Evolutionary conservation across 805 yeast species (phyloP), one percentile per base, ranked within the genome.

Genomic region (Pichia rugopelliculosa): DNA sequence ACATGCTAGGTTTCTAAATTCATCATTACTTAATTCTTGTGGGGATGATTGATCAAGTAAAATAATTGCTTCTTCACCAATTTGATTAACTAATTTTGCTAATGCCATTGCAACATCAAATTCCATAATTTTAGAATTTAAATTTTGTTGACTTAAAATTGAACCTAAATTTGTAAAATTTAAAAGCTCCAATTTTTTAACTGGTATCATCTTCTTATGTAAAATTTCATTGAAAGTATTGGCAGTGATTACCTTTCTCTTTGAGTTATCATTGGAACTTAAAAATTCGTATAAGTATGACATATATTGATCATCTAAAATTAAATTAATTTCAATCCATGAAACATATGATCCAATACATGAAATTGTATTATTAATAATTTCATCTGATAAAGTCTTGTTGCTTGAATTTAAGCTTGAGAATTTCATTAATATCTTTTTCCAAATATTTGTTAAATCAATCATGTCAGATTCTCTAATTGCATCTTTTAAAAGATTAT

Each of bases 251-350:
- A 76, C 70, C 49, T 82, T 76, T 44, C 78, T 76, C 21, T 64
- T 66, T 46, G 72, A 73, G 36, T 50, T 47, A 10, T 58, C 52
- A 8, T 53, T 46, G 13, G 49, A 47, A 12, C 57, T 58, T 53
- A 88, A 70, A 58, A 75, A 82, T 49, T 74, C 76, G 58, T 79
- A 82, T 41, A 88, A 74, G 34, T 76, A 60, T 24, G 71, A 65
- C 56, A 87, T 68, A 55, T 77, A 81, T 21, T 76, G 76, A 30
- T 76, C 73, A 43, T 78, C 79, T 26, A 89, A 73, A 46, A 91
- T 79, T 56, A 87, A 70, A 46, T 82, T 72, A 51, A 90, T 81
- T 61, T 87, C 95, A 62, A 90, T 87, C 99, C 99, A 93, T 22
- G 90, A 82, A 22, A 89, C 85, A 75, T 85, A 93, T 12, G 80